Percentiles rank a stretch among this genome's conserved stretches.
Conservation (phyloP, 148 eudicot genomes). For the Fallopia convolvulus region DNA sequence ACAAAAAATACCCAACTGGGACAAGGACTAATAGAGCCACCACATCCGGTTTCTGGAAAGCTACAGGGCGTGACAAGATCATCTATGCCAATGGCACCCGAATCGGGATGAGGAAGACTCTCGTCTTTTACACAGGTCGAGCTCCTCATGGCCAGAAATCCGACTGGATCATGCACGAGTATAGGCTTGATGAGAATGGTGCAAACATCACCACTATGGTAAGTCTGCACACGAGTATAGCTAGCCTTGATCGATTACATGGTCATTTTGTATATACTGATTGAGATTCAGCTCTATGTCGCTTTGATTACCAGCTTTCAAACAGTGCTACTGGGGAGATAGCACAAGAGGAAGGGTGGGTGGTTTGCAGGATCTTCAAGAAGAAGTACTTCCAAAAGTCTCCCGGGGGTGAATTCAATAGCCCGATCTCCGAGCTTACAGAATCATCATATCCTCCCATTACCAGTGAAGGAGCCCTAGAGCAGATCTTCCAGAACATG, state of each 20-base stretch:
- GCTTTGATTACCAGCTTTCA: background rate
- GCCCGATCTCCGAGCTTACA: background rate
- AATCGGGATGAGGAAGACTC: slow-evolving; percentile 52
- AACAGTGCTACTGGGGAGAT: slow-evolving; percentile 20
- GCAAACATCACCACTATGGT: slow-evolving; percentile 13
- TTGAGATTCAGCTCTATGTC: background rate
- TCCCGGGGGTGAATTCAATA: background rate
- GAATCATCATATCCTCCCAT: background rate
- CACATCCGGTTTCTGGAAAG: slow-evolving; percentile 53
- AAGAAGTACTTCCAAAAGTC: slow-evolving; percentile 33
- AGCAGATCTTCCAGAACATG: slow-evolving; percentile 1
- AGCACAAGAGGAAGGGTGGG: slow-evolving; percentile 51
- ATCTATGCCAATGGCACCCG: slow-evolving; percentile 24
- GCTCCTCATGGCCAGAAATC: slow-evolving; percentile 56
- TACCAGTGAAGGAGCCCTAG: background rate
- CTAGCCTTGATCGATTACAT: too few species aligned
- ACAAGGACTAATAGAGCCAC: slow-evolving; percentile 52
- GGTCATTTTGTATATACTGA: background rate
- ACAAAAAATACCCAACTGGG: slow-evolving; percentile 56
- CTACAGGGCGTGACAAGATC: slow-evolving; percentile 52
- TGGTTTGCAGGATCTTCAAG: slow-evolving; percentile 49
- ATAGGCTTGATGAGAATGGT: slow-evolving; percentile 33
- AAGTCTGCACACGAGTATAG: too few species aligned
- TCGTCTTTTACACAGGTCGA: slow-evolving; percentile 52
- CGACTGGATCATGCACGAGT: slow-evolving; percentile 59